Conservation (phyloP, 2,329 filamentous ascomycete genomes). For the Colletotrichum ledebouriae region DNA sequence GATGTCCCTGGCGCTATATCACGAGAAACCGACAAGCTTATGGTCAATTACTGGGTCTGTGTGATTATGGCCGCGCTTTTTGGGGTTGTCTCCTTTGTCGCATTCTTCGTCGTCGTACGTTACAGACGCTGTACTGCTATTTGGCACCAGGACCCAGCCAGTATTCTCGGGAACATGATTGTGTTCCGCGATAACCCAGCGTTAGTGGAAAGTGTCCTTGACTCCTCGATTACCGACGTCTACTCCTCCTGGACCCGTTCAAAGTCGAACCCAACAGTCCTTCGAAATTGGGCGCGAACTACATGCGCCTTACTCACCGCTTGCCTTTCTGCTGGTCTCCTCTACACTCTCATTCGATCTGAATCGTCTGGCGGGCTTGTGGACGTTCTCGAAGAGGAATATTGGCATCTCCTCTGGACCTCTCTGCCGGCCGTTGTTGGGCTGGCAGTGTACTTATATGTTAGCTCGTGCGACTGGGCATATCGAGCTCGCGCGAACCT, state of each 20-base stretch:
- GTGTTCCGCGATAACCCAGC: slow-evolving; percentile 9
- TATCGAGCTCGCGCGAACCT: slow-evolving; percentile 11
- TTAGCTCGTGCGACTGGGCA: slow-evolving; percentile 23
- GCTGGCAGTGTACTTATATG: slow-evolving; percentile 14
- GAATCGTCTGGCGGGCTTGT: slow-evolving; percentile 8
- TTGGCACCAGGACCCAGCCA: slow-evolving; percentile 25
- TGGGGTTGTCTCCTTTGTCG: not conserved
- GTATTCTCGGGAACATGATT: slow-evolving; percentile 11
- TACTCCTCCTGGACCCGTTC: not conserved
- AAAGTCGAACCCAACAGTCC: slow-evolving; percentile 8
- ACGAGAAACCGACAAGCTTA: not conserved
- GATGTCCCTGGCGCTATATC: not conserved
- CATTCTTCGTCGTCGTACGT: not conserved
- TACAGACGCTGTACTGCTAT: not conserved
- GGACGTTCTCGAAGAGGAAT: slow-evolving; percentile 6
- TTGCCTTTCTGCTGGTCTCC: not conserved
- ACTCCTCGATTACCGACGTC: not conserved
- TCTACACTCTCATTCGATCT: slow-evolving; percentile 10
- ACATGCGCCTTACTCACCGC: not conserved
- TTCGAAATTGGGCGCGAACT: slow-evolving; percentile 5
- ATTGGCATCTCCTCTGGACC: slow-evolving; percentile 29
- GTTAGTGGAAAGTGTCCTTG: not conserved
- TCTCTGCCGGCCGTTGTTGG: slow-evolving; percentile 24
- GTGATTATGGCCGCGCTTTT: slow-evolving; percentile 20
- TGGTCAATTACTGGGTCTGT: slow-evolving; percentile 22